These are phyloP conservation scores for Ceratobasidium sp. DNA, from an alignment of 1,284 basidiomycete genomes.

Conservation along the genomic window DNA sequence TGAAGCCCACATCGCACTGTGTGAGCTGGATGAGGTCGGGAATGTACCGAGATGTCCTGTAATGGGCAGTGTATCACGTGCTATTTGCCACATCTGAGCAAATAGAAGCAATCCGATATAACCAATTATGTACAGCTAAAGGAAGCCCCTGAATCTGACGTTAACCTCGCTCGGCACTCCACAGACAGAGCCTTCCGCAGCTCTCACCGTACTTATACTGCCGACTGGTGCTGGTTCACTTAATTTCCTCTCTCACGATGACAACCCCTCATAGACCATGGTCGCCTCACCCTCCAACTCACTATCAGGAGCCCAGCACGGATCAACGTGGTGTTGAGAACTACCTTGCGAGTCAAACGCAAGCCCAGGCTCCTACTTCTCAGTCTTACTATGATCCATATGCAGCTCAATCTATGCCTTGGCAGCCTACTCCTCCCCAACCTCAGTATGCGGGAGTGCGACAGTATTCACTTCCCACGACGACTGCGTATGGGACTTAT, in stretches of 20 bases:
- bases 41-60: neutral
- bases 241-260: conserved; percentile 33
- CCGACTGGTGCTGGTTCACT: neutral
- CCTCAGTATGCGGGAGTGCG: neutral
- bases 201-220: neutral
- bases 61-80: conserved; percentile 11
- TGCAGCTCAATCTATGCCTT: conserved; percentile 33
- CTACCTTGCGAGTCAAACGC: conserved; percentile 15
- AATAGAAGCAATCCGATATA: neutral
- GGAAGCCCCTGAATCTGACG: conserved; percentile 42
- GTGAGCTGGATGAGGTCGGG: conserved; percentile 1
- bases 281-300: conserved; percentile 38
- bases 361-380: neutral
- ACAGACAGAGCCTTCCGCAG: conserved; percentile 42
- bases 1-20: conserved; percentile 26
- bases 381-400: conserved; percentile 29
- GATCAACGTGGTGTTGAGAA: conserved; percentile 33
- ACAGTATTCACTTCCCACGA: conserved; percentile 18
- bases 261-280: conserved; percentile 25
- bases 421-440: neutral
- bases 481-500: neutral
- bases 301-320: conserved; percentile 37
- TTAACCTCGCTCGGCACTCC: conserved; percentile 5
- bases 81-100: neutral
- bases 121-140: conserved; percentile 1